phyloP scores from a whole-genome alignment of 768 basidiomycete genomes.

The Favolaschia claudopus region DNA sequence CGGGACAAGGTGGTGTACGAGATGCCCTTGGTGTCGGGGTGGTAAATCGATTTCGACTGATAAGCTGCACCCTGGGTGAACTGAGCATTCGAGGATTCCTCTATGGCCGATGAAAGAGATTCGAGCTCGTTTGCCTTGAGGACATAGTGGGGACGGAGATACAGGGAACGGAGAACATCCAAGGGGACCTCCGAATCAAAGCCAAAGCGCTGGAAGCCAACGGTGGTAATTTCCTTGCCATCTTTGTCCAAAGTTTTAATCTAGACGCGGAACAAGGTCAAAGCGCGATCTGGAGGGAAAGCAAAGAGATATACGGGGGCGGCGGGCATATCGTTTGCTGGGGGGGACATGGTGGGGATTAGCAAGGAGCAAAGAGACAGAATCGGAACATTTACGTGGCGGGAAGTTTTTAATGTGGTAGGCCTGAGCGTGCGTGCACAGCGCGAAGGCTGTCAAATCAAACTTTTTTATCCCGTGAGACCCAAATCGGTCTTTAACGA shows the following conservation, averaged over 20 bases:
- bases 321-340: slow-evolving; percentile 26
- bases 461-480: too few species aligned
- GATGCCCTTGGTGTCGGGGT: slow-evolving; percentile 80
- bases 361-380: slow-evolving; percentile 9
- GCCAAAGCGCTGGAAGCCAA: slow-evolving; percentile 87
- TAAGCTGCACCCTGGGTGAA: slow-evolving; percentile 64
- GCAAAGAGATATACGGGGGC: slow-evolving; percentile 16
- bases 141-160: slow-evolving; percentile 84
- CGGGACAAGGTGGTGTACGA: slow-evolving; percentile 92
- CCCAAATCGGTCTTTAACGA: too few species aligned
- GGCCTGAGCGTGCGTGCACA: not conserved
- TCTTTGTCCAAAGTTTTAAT: slow-evolving; percentile 75
- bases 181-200: slow-evolving; percentile 88
- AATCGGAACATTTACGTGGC: slow-evolving; percentile 12
- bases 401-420: not conserved
- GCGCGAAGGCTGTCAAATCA: slow-evolving; percentile 14
- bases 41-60: slow-evolving; percentile 87
- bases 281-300: slow-evolving; percentile 15
- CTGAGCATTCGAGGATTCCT: slow-evolving; percentile 57
- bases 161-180: slow-evolving; percentile 85
- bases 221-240: slow-evolving; percentile 76
- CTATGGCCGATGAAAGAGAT: slow-evolving; percentile 38
- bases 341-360: slow-evolving; percentile 29
- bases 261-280: slow-evolving; percentile 44
- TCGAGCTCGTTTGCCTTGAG: slow-evolving; percentile 49